phyloP scores from a whole-genome alignment of 2,329 filamentous ascomycete species.

The Neocatenulostroma microsporum region DNA sequence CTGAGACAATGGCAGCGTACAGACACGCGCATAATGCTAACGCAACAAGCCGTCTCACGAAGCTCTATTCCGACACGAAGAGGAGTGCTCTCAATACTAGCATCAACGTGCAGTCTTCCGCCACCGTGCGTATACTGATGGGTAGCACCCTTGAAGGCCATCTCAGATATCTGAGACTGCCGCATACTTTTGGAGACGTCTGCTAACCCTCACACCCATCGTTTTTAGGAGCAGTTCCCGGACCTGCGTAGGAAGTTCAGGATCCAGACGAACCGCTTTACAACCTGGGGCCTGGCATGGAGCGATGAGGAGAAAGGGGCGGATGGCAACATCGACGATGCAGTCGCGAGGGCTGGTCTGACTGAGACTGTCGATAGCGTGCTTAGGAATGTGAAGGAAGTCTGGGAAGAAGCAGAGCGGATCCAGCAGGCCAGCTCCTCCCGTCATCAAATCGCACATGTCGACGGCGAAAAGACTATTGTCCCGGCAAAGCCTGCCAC shows the following conservation, averaged over 20 bases:
- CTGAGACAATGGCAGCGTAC: slow-evolving; percentile 16
- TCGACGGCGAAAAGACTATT: slow-evolving; percentile 27
- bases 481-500: slow-evolving; percentile 41
- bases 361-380: slow-evolving; percentile 72
- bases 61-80: slow-evolving; percentile 75
- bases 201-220: no score
- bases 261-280: slow-evolving; percentile 71
- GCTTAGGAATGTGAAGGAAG: slow-evolving; percentile 72
- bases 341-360: slow-evolving; percentile 57
- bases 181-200: no score
- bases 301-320: slow-evolving; percentile 58
- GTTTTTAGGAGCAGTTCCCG: slow-evolving; percentile 64
- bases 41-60: slow-evolving; percentile 43
- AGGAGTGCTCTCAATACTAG: slow-evolving; percentile 56
- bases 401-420: slow-evolving; percentile 66
- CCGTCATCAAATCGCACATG: slow-evolving; percentile 14
- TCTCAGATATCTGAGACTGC: no score
- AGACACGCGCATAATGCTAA: slow-evolving; percentile 14
- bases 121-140: no score
- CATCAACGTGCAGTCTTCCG: slow-evolving; percentile 52
- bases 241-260: slow-evolving; percentile 66
- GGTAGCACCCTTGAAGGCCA: no score
- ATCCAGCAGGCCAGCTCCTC: slow-evolving; percentile 47
- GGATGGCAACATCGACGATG: slow-evolving; percentile 65
- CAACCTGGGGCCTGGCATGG: slow-evolving; percentile 76